Base-by-base conservation (phyloP, 1,284 basidiomycete genomes). In the Leccinum pachyderme region DNA sequence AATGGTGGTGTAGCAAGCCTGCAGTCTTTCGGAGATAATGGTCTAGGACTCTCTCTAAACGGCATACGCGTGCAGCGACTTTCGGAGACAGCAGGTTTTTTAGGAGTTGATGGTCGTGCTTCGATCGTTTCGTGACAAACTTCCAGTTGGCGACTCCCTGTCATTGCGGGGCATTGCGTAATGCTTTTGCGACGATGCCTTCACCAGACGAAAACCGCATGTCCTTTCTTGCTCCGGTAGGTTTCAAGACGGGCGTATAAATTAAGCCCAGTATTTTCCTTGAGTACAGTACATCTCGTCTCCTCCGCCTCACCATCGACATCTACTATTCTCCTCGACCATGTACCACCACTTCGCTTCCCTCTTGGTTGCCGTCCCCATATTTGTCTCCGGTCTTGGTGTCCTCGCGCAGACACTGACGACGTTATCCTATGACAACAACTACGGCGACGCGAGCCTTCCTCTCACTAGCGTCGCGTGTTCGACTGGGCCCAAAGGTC, bases 391-490 rank as follows among this genome's bases (percentile, higher is more conserved):
- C 7, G 32, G 43, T n/a, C 54, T 56, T 5, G 13, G 39, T 24
- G 63, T 53, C 44, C 35, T 63, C 31, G 67, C 70, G 5, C 68
- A 70, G 57, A 54, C 55, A 2, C 1, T n/a, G 25, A 43, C 57
- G 24, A 66, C 61, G 27, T 52, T 73, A 13, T 47, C 66, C 1
- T 73, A 61, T 24, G 75, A 77, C 57, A 41, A 8, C 9, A 60
- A 39, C 7, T 75, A 67, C 51, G 75, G 72, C 49, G 62, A 70
- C 27, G 25, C 49, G 2, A 0, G 0, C 15, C 63, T 64, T 5
- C 63, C 68, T 33, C 58, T 75, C 31, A 25, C 54, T 47, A 9
- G 24, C 0, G 67, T 75, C 2, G 65, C 74, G 2, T 75, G 75
- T 57, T 75, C 74, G 5, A 43, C 59, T 29, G 72, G 72, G 1